Conservation (phyloP, 495 filamentous ascomycete species). For the Achaetomiella virescens region DNA sequence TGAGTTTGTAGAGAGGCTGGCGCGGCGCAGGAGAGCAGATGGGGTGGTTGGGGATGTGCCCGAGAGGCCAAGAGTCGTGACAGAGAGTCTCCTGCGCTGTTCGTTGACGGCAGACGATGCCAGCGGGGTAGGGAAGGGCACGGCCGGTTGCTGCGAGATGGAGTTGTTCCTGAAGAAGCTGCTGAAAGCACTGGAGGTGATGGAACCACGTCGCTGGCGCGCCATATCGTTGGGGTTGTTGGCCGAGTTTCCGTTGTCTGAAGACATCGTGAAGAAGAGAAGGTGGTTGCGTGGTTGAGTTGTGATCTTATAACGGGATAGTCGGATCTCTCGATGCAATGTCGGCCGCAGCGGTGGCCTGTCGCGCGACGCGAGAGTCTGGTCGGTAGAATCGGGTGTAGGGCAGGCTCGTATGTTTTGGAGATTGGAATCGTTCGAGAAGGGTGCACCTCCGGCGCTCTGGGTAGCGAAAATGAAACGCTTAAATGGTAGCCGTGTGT, state of each 20-base stretch:
- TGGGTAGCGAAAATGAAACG: slow-evolving; percentile 24
- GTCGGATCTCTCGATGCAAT: background rate
- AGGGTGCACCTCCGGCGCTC: slow-evolving; percentile 2
- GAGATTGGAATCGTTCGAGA: slow-evolving; percentile 24
- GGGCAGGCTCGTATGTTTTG: slow-evolving; percentile 25
- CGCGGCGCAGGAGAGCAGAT: slow-evolving; percentile 52
- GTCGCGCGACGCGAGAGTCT: background rate
- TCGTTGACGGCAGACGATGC: slow-evolving; percentile 60
- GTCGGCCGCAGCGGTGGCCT: slow-evolving; percentile 2
- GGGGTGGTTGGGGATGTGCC: slow-evolving; percentile 65
- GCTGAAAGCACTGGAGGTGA: slow-evolving; percentile 49
- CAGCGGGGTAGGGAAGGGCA: slow-evolving; percentile 56
- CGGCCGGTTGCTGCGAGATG: slow-evolving; percentile 33
- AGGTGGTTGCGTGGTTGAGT: background rate
- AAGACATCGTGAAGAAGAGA: slow-evolving; percentile 33
- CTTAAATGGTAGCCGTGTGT: slow-evolving; percentile 9
- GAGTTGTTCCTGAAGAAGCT: slow-evolving; percentile 51
- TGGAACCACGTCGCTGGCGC: slow-evolving; percentile 48
- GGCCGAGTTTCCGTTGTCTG: slow-evolving; percentile 31
- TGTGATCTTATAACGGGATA: slow-evolving; percentile 11
- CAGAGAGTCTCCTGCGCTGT: slow-evolving; percentile 77
- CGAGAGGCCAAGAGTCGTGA: slow-evolving; percentile 77
- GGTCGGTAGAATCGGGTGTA: background rate
- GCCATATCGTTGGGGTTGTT: slow-evolving; percentile 30
- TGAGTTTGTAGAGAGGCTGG: slow-evolving; percentile 70